A percentile compares a stretch with the other conserved stretches of the same genome.
Evolutionary conservation across 1,284 basidiomycete genomes (phyloP).

Genomic region (Cutaneotrichosporon sp.): DNA sequence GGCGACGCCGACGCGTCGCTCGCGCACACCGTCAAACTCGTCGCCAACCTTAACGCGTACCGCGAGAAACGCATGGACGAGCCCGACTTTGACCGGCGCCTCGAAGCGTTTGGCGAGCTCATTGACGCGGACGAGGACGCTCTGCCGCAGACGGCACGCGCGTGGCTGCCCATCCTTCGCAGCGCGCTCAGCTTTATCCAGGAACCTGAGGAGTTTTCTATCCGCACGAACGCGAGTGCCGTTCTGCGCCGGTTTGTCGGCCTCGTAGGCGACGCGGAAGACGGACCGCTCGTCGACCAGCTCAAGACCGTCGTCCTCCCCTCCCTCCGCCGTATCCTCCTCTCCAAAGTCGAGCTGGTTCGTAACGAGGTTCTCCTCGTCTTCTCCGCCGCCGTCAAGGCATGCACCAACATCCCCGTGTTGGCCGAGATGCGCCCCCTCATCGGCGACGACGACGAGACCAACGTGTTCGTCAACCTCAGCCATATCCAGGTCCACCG

Average conservation of each 20-base stretch:
- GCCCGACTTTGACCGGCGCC: conserved; percentile 84
- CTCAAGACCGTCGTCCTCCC: conserved; percentile 70
- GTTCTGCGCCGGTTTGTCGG: conserved; percentile 75
- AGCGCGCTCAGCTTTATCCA: conserved; percentile 82
- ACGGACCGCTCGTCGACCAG: conserved; percentile 48
- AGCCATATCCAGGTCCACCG: conserved; percentile 92
- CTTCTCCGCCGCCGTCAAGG: conserved; percentile 67
- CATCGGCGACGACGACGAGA: conserved; percentile 87
- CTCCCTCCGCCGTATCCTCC: conserved; percentile 73
- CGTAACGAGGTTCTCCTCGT: conserved; percentile 79
- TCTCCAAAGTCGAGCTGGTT: conserved; percentile 80
- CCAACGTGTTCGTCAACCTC: conserved; percentile 95
- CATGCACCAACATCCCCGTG: conserved; percentile 58
- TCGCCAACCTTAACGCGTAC: conserved; percentile 78
- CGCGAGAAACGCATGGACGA: conserved; percentile 78
- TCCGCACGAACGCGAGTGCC: conserved; percentile 75
- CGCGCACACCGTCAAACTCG: conserved; percentile 53
- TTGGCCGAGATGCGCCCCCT: conserved; percentile 75
- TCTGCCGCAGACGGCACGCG: conserved; percentile 20
- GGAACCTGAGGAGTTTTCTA: conserved; percentile 81
- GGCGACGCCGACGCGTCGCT: conserved; percentile 55
- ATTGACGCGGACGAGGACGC: conserved; percentile 55
- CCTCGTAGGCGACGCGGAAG: conserved; percentile 53
- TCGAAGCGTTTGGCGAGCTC: conserved; percentile 69
- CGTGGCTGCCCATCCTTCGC: conserved; percentile 78